A percentile compares a stretch with the other conserved stretches of the same genome.
phyloP scores from a whole-genome alignment of 1,139 yeast genomes.

The Hanseniaspora uvarum region DNA sequence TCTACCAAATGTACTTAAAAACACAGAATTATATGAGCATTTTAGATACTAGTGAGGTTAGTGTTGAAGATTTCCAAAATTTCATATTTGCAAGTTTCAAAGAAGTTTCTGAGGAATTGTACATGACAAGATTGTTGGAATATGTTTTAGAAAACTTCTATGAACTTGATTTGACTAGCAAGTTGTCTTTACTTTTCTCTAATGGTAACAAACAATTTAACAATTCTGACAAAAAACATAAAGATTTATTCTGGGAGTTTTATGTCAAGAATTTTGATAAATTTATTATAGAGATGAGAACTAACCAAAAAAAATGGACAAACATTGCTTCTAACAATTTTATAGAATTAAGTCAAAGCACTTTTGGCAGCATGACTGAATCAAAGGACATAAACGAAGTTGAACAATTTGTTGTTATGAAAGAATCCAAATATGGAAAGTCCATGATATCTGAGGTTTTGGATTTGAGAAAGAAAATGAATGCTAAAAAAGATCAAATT shows the following conservation, averaged over 20 bases:
- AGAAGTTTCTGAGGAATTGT: slow-evolving; percentile 38
- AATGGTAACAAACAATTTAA: slow-evolving; percentile 21
- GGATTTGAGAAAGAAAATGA: slow-evolving; percentile 11
- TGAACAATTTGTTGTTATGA: slow-evolving; percentile 14
- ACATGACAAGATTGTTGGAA: slow-evolving; percentile 44
- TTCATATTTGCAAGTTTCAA: slow-evolving; percentile 40
- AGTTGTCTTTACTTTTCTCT: slow-evolving; percentile 18
- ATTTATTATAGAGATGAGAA: slow-evolving; percentile 16
- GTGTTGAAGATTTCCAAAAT: slow-evolving; percentile 10
- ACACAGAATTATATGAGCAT: slow-evolving; percentile 33
- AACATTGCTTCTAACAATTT: slow-evolving; percentile 13
- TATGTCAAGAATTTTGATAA: slow-evolving; percentile 41
- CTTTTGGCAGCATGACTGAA: slow-evolving; percentile 8
- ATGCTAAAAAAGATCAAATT: slow-evolving; percentile 10
- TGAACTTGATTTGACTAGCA: background rate
- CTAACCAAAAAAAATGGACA: slow-evolving; percentile 13
- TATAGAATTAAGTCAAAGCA: slow-evolving; percentile 14
- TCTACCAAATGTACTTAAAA: slow-evolving; percentile 43
- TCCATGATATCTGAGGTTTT: slow-evolving; percentile 12
- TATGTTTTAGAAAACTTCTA: slow-evolving; percentile 44
- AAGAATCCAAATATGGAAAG: slow-evolving; percentile 14
- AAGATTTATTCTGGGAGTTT: slow-evolving; percentile 43
- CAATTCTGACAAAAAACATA: slow-evolving; percentile 17
- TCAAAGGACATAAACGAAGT: slow-evolving; percentile 3
- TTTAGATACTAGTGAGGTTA: slow-evolving; percentile 21